Conservation (phyloP, 2,329 filamentous ascomycete genomes). For the Trichoderma guizhouense region DNA sequence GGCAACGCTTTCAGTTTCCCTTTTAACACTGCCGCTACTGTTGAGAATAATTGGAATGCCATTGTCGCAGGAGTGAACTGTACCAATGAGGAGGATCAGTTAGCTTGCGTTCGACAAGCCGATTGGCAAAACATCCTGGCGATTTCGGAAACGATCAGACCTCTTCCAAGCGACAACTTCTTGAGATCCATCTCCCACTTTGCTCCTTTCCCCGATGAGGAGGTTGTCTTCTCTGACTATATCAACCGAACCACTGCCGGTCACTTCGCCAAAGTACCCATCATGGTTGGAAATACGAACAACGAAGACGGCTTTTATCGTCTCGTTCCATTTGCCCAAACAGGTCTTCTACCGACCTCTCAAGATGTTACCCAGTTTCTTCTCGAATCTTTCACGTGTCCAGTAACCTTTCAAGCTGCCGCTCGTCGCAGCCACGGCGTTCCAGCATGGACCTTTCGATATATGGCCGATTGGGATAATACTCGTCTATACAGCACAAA, state of each 20-base stretch:
- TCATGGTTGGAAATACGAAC: not conserved
- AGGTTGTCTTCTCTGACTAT: not conserved
- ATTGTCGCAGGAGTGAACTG: not conserved
- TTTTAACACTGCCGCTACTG: not conserved
- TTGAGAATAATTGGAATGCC: not conserved
- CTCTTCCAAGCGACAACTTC: not conserved
- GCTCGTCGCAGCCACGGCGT: not conserved
- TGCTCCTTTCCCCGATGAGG: not conserved
- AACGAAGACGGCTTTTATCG: conserved; percentile 1
- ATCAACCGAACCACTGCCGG: not conserved
- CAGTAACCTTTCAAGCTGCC: not conserved
- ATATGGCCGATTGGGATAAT: not conserved
- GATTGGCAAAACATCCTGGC: not conserved
- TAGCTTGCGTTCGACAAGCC: not conserved
- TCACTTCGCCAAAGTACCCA: not conserved
- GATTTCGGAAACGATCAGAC: not conserved
- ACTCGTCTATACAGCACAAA: not conserved
- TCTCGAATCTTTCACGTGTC: not conserved
- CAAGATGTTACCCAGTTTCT: not conserved
- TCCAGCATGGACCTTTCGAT: not conserved
- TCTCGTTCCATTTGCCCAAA: not conserved
- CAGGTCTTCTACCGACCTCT: not conserved
- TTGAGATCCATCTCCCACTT: not conserved
- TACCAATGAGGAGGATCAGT: not conserved
- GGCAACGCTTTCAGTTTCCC: not conserved